Evolutionary conservation across 495 filamentous ascomycete species (phyloP).

Genomic region (Chaetomium cochliodes): DNA sequence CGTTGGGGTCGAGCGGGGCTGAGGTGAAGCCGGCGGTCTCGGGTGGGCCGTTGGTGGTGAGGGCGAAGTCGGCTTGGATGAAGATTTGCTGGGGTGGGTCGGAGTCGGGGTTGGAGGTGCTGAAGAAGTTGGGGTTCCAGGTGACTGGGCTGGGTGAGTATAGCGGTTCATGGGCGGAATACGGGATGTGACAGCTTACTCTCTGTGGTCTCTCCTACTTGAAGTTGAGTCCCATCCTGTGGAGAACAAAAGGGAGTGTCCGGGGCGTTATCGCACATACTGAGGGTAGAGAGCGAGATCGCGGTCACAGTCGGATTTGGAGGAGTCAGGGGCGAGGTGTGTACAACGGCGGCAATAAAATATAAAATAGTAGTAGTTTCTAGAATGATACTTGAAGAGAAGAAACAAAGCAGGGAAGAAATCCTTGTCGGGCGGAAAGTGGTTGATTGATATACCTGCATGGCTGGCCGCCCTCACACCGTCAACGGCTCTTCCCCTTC

Average conservation of each 20-base stretch:
- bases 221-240: conserved; percentile 10
- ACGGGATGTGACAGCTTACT: not conserved
- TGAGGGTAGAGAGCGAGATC: not conserved
- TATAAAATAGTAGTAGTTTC: not conserved
- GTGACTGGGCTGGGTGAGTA: conserved; percentile 10
- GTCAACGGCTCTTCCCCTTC: not conserved
- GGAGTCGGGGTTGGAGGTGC: conserved; percentile 2
- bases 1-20: conserved; percentile 15
- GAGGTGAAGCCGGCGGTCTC: conserved; percentile 27
- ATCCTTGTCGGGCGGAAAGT: not conserved
- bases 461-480: not conserved
- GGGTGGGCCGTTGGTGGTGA: not conserved
- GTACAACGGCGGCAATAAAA: not conserved
- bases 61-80: conserved; percentile 28
- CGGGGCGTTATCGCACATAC: conserved; percentile 19
- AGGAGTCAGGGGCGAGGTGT: not conserved
- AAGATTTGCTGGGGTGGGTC: conserved; percentile 15
- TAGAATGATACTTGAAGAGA: not conserved
- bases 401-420: not conserved
- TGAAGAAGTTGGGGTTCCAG: conserved; percentile 29
- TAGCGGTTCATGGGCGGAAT: not conserved
- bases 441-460: not conserved
- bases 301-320: not conserved
- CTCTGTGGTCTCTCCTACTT: conserved; percentile 17
- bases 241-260: conserved; percentile 24